Evolutionary conservation across 768 basidiomycete species (phyloP), one percentile per base, ranked within the genome.

Genomic region (Pisolithus sp.): DNA sequence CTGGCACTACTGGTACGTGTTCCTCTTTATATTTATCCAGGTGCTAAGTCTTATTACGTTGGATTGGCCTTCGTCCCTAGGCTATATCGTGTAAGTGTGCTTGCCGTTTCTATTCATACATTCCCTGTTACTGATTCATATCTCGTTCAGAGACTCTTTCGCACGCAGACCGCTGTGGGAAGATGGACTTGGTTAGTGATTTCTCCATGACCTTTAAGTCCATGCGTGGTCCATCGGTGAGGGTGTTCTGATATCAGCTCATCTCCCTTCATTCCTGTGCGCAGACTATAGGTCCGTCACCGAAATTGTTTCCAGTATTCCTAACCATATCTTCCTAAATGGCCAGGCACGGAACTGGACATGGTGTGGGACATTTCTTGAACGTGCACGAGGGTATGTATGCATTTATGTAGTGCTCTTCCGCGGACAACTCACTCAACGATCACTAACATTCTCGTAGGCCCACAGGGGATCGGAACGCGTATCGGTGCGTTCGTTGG

Each of bases 341-440:
- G 38, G 39, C 7, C 48, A 86, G 92, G 53, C 93, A 96, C 55
- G 89, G 91, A 5, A 96, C 94, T 18, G 93, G 93, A 0, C 95
- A 97, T 59, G 95, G 96, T 31, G 88, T 99, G 30, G 95, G 95
- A 0, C 85, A 89, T 57, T 98, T 87, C 72, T 70, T 98, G 49
- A 96, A 96, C 54, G 94, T 97, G 0, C 94, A 97, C 60, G 93
- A 98, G 76, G 75, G 73, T 73, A 53, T 34, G 37, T 53, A 9
- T 26, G 31, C 7, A 24, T 24, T 30, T 36, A 0, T n/a, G 20
- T 24, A 12, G 12, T 34, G 37, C 46, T 24, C n/a, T 12, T 10
- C 1, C 30, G n/a, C 20, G 24, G 30, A 10, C 30, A 30, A 13
- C 17, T 8, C 10, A 3, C n/a, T 37, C 46, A 4, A 42, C 62